phyloP scores from a whole-genome alignment of 1,284 basidiomycete genomes.

The Cutaneotrichosporon spelunceum region DNA sequence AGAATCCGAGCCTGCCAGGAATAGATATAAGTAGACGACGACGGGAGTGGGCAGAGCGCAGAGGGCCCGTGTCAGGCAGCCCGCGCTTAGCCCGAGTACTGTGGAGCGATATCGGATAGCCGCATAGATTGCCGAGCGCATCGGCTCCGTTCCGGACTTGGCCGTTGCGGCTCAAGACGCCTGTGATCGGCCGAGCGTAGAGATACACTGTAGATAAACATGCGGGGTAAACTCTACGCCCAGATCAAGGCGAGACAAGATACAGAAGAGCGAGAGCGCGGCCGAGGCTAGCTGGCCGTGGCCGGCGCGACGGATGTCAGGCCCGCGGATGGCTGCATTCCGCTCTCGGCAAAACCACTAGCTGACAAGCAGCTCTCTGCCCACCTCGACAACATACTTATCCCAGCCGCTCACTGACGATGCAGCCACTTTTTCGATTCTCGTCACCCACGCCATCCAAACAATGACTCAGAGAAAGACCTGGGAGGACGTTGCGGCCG shows the following conservation, averaged over 20 bases:
- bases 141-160: background rate
- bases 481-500: conserved; percentile 58
- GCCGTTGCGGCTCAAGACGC: background rate
- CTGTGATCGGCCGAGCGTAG: background rate
- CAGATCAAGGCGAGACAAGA: background rate
- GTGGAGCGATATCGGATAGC: background rate
- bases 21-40: background rate
- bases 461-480: conserved; percentile 4
- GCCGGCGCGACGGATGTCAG: too few species aligned
- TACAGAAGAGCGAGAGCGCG: background rate
- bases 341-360: background rate
- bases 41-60: background rate
- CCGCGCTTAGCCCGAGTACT: background rate
- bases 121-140: background rate
- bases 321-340: background rate
- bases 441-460: background rate
- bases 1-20: background rate
- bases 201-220: background rate
- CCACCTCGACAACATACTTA: background rate
- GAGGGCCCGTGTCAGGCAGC: background rate
- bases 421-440: too few species aligned
- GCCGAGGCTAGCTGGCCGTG: too few species aligned
- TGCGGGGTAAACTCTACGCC: background rate
- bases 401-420: background rate
- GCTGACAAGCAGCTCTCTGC: background rate